Base-by-base conservation (phyloP, 139 green algal genomes). In the Nannochloris sp. region DNA sequence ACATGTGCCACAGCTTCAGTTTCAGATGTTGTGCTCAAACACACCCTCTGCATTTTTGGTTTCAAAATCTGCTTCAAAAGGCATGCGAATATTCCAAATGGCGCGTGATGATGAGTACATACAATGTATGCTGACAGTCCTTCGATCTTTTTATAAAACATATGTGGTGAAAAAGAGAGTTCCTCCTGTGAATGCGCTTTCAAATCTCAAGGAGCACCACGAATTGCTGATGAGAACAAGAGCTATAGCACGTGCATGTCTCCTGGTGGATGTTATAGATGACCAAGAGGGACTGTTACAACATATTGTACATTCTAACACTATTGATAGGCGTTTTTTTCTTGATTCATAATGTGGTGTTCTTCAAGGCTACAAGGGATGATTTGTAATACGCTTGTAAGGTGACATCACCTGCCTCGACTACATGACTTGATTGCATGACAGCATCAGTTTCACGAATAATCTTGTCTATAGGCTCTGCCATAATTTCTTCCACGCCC, bases 1-100 rank as follows among this genome's bases (percentile, higher is more conserved):
- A 63, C 89, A 82, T 77, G 73, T 90, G 53, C 78, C 84, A 5
- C 85, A 92, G 73, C 73, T 91, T 59, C 85, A 91, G 64, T 57
- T 88, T 57, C 82, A 92, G 70, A 85, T 86, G 81, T 67, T 88
- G 31, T 77, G 70, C 23, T 36, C 63, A 4, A 68, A 62, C 12
- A 73, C 69, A 3, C 27, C 34, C 25, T 78, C 61, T 15, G 75
- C 56, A 24, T 60, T 92, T 40, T 62, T 92, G 6, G 70, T 85
- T 10, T 84, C 72, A 60, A 76, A 80, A 60, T 89, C 73, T 1
- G 77, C 72, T 21, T 81, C 79, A 29, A 69, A 72, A 49, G 83
- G 83, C 31, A 62, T 80, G 2, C 69, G 66, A 1, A 44, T 87
- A 9, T 87, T 84, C 60, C 60, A 83, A 10, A 68, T 90, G 48